phyloP scores from a whole-genome alignment of 106 monocot genomes.

The Dendrobium catenatum region DNA sequence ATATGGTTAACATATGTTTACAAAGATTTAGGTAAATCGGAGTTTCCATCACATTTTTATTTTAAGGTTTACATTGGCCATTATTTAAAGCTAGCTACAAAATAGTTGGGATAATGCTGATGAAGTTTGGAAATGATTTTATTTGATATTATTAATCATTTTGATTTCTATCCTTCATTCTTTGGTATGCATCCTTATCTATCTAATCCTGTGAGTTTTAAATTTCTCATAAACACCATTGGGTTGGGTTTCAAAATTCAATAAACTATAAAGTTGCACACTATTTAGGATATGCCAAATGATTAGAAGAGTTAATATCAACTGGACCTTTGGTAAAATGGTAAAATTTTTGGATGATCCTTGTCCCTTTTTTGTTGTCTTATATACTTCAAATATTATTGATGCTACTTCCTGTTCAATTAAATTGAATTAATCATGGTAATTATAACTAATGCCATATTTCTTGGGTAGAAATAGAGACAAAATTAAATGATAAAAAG shows the following conservation, averaged over 20 bases:
- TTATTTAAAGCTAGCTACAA: neutral
- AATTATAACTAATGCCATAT: neutral
- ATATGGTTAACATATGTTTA: too few relatives aligned
- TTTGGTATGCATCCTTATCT: too few relatives aligned
- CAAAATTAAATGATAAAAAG: neutral
- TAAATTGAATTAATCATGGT: neutral
- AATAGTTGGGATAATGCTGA: neutral
- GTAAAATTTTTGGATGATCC: neutral
- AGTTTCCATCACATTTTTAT: too few relatives aligned
- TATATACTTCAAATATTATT: neutral
- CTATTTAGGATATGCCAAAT: neutral
- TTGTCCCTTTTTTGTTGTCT: neutral
- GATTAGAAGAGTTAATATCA: neutral
- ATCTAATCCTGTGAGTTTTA: neutral
- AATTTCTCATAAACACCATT: neutral
- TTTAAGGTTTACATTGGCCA: neutral
- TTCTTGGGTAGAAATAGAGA: neutral
- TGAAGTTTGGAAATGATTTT: neutral
- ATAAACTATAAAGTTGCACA: neutral
- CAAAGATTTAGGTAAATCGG: too few relatives aligned
- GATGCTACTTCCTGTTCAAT: neutral
- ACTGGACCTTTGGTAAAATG: neutral
- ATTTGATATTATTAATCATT: neutral
- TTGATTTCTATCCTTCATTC: neutral
- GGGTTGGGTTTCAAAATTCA: neutral